These are phyloP conservation scores for Suillus sp. DNA, from an alignment of 768 basidiomycete species.

Conservation along the genomic window DNA sequence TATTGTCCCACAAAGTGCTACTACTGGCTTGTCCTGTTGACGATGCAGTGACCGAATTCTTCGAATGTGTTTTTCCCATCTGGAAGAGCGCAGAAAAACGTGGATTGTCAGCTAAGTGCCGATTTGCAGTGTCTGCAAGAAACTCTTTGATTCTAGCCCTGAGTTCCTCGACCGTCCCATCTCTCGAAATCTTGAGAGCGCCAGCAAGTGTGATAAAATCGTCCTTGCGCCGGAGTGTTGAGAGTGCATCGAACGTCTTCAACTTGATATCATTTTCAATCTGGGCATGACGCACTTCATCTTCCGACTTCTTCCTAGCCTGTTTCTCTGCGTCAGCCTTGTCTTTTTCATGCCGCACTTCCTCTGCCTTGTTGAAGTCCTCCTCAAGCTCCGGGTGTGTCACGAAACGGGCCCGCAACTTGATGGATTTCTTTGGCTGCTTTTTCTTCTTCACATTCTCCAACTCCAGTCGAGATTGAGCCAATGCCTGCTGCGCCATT, in stretches of 20 bases:
- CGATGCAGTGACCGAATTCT: background rate
- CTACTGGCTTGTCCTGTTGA: background rate
- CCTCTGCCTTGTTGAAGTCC: constrained; percentile 5
- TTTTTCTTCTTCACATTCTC: constrained; percentile 1
- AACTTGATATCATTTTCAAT: background rate
- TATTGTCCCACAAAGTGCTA: background rate
- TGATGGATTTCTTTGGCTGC: too few species aligned
- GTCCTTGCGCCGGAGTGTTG: background rate
- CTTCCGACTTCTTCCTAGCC: too few species aligned
- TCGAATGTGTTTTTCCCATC: background rate
- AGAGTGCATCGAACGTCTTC: constrained; percentile 5
- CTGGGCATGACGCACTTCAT: background rate
- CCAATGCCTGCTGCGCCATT: constrained; percentile 3
- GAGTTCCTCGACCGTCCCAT: constrained; percentile 3
- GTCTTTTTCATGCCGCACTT: constrained; percentile 1
- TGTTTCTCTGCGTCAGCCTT: constrained; percentile 7
- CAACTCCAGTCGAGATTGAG: too few species aligned
- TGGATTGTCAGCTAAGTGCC: background rate
- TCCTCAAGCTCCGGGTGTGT: constrained; percentile 4
- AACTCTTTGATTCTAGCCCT: background rate
- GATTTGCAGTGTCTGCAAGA: background rate
- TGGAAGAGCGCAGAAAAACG: too few species aligned
- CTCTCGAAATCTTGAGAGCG: background rate
- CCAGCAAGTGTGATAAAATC: constrained; percentile 4
- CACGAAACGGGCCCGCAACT: background rate